Percentiles rank a stretch among this genome's conserved stretches.
These are phyloP conservation scores for Hanseniaspora valbyensis DNA, from an alignment of 805 yeast genomes.

Conservation along the genomic window DNA sequence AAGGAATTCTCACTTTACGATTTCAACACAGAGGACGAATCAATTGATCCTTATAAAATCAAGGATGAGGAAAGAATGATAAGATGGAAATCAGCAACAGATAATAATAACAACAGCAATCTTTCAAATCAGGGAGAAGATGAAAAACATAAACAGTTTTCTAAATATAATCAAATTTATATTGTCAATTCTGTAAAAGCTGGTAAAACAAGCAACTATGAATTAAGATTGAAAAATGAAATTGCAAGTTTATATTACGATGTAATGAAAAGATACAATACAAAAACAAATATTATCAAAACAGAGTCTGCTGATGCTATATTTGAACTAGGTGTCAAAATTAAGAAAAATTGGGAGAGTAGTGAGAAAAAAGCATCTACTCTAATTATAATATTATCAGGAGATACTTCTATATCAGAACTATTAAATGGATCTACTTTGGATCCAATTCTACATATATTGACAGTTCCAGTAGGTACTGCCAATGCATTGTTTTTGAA, in stretches of 20 bases:
- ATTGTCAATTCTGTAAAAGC: slow-evolving; percentile 7
- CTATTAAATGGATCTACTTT: slow-evolving; percentile 2
- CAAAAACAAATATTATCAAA: background rate
- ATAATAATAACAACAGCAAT: background rate
- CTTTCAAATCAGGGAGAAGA: background rate
- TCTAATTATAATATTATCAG: slow-evolving; percentile 6
- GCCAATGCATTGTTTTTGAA: slow-evolving; percentile 13
- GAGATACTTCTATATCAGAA: slow-evolving; percentile 11
- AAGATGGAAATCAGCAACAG: background rate
- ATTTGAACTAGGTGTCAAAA: background rate
- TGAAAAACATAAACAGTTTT: background rate
- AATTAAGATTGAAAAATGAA: background rate
- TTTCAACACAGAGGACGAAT: background rate
- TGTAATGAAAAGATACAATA: background rate
- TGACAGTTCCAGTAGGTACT: slow-evolving; percentile 11
- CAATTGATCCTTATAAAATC: background rate
- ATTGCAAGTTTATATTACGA: background rate
- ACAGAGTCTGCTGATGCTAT: background rate
- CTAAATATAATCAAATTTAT: background rate
- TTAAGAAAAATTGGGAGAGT: background rate
- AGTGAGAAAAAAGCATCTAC: background rate
- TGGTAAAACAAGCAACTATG: slow-evolving; percentile 1
- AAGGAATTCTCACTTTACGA: too few species aligned
- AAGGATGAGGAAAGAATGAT: background rate
- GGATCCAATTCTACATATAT: background rate